Evolutionary conservation across 2,329 filamentous ascomycete genomes (phyloP), one percentile per base, ranked within the genome.

Genomic region (Exophiala bonariae): DNA sequence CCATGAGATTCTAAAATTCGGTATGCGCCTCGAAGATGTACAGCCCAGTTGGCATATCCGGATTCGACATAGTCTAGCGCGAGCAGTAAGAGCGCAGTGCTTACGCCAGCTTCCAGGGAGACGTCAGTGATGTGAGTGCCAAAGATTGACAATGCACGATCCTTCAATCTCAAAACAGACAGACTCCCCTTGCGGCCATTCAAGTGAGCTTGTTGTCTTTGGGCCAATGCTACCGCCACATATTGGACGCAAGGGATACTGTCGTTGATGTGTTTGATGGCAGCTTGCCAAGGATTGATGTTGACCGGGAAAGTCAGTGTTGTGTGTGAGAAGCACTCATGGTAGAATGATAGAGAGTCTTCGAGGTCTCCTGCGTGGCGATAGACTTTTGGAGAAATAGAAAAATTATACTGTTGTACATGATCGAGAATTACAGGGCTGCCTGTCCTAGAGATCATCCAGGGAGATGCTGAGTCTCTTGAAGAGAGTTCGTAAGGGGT

Each of bases 201-300:
- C 7, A 56, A 33, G 39, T 56, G 54, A 2, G 50, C 50, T 44
- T 49, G 54, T 30, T 56, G 54, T 18, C 54, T 44, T 18, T 49
- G 47, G 14, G 54, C 48, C 4, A 56, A 32, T 3, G 54, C 54
- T 3, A 50, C 32, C 2, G 47, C 54, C 17, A 50, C 54, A 30
- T 54, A 51, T 4, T 44, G 50, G 4, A 56, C 49, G 10, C 44
- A 56, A 7, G 54, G 50, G 8, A 51, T 40, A 14, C 49, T 47
- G 19, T 56, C 50, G 35, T 55, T 38, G 3, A 56, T 47, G 10
- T 44, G 36, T 3, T 44, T 30, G 14, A 56, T 44, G 18, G 41
- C 48, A 20, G 47, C 41, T 8, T 53, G 54, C 54, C 54, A 56
- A 3, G 54, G 54, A 36, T 56, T 56, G 33, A 54, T 44, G 13